Evolutionary conservation across 345 rosid genomes (phyloP).

Genomic region (Abelmoschus esculentus): DNA sequence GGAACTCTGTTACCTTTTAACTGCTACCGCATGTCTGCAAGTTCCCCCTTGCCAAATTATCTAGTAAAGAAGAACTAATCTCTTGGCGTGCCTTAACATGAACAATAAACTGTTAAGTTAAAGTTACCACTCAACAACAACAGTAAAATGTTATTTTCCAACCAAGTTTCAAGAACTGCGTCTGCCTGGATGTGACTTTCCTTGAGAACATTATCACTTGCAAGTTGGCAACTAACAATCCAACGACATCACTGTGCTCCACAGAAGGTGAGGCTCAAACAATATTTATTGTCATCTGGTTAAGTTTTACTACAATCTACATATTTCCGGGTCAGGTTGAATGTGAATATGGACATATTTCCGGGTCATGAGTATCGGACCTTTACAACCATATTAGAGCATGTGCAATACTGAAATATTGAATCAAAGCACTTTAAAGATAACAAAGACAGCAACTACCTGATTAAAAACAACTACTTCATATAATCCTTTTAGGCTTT

Average conservation of each 20-base stretch:
- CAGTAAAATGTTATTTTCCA: background rate
- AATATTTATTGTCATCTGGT: background rate
- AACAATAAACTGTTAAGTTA: background rate
- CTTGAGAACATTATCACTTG: background rate
- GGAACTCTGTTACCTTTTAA: too few species aligned
- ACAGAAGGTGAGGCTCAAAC: background rate
- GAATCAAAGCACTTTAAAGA: background rate
- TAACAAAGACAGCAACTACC: background rate
- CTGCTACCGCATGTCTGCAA: too few species aligned
- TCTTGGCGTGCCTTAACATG: too few species aligned
- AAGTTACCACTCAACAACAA: background rate
- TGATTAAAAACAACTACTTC: background rate
- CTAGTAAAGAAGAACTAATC: too few species aligned
- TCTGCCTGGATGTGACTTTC: background rate
- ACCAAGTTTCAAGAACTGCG: background rate
- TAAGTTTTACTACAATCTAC: too few species aligned
- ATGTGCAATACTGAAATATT: too few species aligned
- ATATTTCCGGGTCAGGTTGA: background rate
- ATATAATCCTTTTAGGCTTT: background rate
- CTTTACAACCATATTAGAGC: background rate
- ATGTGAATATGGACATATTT: background rate
- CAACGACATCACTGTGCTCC: background rate
- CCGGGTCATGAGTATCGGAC: background rate
- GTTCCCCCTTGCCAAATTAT: too few species aligned
- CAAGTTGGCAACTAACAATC: background rate